A percentile compares a stretch with the other conserved stretches of the same genome.
phyloP scores from a whole-genome alignment of 345 rosid genomes.

The Lepidium sativum region DNA sequence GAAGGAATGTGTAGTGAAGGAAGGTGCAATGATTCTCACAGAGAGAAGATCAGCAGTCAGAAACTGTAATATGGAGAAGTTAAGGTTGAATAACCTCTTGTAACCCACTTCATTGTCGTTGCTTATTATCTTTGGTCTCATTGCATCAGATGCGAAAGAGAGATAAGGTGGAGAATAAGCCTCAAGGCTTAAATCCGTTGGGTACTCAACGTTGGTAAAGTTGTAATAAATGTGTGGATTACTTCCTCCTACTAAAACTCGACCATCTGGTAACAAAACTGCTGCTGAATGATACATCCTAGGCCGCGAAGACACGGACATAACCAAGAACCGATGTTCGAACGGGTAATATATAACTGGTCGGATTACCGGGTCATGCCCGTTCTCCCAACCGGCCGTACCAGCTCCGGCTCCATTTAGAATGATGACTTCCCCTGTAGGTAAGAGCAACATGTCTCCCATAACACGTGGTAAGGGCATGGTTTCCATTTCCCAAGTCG shows the following conservation, averaged over 20 bases:
- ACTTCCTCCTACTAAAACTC: too few relatives aligned
- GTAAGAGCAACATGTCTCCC: too few relatives aligned
- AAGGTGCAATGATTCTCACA: conserved; percentile 56
- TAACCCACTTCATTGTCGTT: conserved; percentile 22
- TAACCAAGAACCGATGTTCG: conserved; percentile 34
- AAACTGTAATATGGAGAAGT: too few relatives aligned
- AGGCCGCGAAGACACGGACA: conserved; percentile 40
- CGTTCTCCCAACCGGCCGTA: too few relatives aligned
- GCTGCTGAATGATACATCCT: conserved; percentile 86
- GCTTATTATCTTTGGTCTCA: conserved; percentile 38
- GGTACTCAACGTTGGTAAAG: too few relatives aligned
- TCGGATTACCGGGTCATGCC: too few relatives aligned
- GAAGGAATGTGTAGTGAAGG: conserved; percentile 67
- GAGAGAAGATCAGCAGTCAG: conserved; percentile 32
- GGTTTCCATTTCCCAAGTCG: too few relatives aligned
- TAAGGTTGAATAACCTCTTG: conserved; percentile 23
- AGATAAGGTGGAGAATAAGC: conserved; percentile 63
- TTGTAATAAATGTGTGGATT: too few relatives aligned
- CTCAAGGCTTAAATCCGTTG: conserved; percentile 68
- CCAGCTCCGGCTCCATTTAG: too few relatives aligned
- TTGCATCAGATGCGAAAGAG: conserved; percentile 21
- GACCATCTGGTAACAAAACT: conserved; percentile 50
- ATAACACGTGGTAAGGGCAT: too few relatives aligned
- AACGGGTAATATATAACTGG: conserved; percentile 47
- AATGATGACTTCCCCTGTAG: too few relatives aligned